phyloP scores from a whole-genome alignment of 2,329 filamentous ascomycete genomes.

The Chaetothyriales sp. region DNA sequence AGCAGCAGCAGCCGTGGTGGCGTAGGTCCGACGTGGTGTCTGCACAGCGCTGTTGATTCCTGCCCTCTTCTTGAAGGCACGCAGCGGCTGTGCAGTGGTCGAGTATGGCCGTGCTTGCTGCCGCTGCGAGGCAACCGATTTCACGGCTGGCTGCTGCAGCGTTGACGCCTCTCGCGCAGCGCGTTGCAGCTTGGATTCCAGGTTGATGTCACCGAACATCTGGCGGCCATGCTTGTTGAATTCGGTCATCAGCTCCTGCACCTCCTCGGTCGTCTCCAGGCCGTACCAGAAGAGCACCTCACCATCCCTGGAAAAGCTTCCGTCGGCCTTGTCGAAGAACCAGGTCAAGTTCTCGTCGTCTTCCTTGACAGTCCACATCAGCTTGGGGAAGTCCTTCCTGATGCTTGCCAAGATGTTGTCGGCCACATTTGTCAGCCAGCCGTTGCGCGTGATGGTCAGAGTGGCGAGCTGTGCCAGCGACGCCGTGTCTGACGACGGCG shows the following conservation, averaged over 20 bases:
- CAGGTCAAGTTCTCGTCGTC: slow-evolving; percentile 94
- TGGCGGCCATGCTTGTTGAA: slow-evolving; percentile 70
- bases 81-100: slow-evolving; percentile 35
- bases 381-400: slow-evolving; percentile 81
- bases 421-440: slow-evolving; percentile 86
- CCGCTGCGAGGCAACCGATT: slow-evolving; percentile 37
- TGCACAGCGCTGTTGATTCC: not conserved
- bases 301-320: slow-evolving; percentile 70
- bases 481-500: slow-evolving; percentile 47
- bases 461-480: slow-evolving; percentile 72
- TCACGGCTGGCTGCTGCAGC: slow-evolving; percentile 31
- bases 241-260: slow-evolving; percentile 69
- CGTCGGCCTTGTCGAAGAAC: slow-evolving; percentile 96
- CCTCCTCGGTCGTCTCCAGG: slow-evolving; percentile 65
- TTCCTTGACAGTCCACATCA: slow-evolving; percentile 93
- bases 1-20: not conserved
- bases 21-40: slow-evolving; percentile 17
- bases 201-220: slow-evolving; percentile 80
- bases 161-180: slow-evolving; percentile 58
- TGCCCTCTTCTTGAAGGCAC: slow-evolving; percentile 21
- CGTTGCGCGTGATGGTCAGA: slow-evolving; percentile 83
- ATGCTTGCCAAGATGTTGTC: slow-evolving; percentile 91
- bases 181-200: slow-evolving; percentile 70
- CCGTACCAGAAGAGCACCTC: slow-evolving; percentile 97
- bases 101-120: slow-evolving; percentile 53